Percentiles rank a stretch among this genome's conserved stretches.
These are phyloP conservation scores for Pseudogymnoascus sp. DNA, from an alignment of 2,329 filamentous ascomycete species.

Conservation along the genomic window DNA sequence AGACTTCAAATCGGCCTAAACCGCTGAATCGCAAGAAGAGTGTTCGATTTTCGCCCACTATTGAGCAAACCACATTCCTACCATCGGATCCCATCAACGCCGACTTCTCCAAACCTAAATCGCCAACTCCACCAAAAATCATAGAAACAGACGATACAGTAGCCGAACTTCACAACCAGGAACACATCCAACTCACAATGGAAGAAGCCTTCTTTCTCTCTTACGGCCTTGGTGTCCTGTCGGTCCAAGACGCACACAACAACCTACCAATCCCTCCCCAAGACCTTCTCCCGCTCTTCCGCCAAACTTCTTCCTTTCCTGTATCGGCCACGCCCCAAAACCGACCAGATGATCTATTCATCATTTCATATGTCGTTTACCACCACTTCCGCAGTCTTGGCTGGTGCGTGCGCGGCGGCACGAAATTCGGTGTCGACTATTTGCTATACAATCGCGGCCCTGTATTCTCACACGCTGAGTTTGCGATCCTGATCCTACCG, in stretches of 20 bases:
- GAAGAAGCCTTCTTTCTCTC: conserved; percentile 89
- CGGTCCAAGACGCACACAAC: conserved; percentile 48
- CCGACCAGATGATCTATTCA: conserved; percentile 72
- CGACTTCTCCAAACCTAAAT: background rate
- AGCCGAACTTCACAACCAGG: conserved; percentile 47
- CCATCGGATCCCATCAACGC: conserved; percentile 34
- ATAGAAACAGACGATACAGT: conserved; percentile 22
- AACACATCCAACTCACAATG: conserved; percentile 84
- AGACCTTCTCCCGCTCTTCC: conserved; percentile 60
- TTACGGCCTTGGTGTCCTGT: conserved; percentile 71
- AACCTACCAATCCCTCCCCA: conserved; percentile 42
- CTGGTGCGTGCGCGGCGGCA: conserved; percentile 86
- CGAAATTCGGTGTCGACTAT: conserved; percentile 94
- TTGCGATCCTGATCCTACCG: conserved; percentile 77
- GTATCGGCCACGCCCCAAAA: conserved; percentile 33
- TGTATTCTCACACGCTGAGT: conserved; percentile 92
- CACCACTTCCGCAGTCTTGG: conserved; percentile 94
- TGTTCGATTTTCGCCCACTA: conserved; percentile 63
- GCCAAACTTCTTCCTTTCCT: conserved; percentile 64
- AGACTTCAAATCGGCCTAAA: background rate
- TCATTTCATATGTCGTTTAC: conserved; percentile 82
- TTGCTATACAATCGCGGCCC: conserved; percentile 90
- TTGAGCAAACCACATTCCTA: conserved; percentile 59
- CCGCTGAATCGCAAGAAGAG: conserved; percentile 45
- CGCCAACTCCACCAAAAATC: conserved; percentile 19